phyloP scores from a whole-genome alignment of 2,329 filamentous ascomycete genomes.

The Stachybotrys echinatus region DNA sequence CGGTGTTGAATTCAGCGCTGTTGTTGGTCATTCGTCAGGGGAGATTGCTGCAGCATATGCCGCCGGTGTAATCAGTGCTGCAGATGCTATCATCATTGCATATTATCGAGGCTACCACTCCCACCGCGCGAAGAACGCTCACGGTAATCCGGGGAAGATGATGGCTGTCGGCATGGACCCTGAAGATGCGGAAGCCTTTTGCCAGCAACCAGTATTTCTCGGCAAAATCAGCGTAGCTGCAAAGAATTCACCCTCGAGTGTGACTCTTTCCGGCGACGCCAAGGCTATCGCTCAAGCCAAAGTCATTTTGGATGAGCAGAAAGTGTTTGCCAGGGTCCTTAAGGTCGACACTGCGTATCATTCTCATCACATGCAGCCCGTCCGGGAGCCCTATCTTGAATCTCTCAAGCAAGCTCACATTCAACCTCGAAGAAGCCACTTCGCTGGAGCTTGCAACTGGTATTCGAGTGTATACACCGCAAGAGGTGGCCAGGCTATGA shows the following conservation, averaged over 20 bases:
- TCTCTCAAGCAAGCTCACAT: background rate
- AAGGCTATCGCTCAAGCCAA: slow-evolving; percentile 9
- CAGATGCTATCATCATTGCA: slow-evolving; percentile 16
- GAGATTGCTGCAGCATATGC: slow-evolving; percentile 47
- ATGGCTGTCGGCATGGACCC: slow-evolving; percentile 12
- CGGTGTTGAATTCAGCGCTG: slow-evolving; percentile 24
- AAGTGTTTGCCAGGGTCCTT: slow-evolving; percentile 9
- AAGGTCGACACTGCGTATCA: slow-evolving; percentile 15
- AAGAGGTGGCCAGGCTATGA: slow-evolving; percentile 1
- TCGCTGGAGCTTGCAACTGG: slow-evolving; percentile 7
- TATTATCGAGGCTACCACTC: slow-evolving; percentile 11
- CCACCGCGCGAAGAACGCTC: slow-evolving; percentile 3
- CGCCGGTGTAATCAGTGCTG: slow-evolving; percentile 29
- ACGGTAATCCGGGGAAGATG: slow-evolving; percentile 11
- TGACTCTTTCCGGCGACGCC: slow-evolving; percentile 14
- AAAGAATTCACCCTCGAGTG: slow-evolving; percentile 15
- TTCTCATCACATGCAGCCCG: slow-evolving; percentile 10
- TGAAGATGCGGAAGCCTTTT: slow-evolving; percentile 10
- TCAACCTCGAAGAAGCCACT: slow-evolving; percentile 1
- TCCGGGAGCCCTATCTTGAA: slow-evolving; percentile 1
- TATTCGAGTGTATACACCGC: slow-evolving; percentile 9
- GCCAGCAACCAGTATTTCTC: slow-evolving; percentile 7
- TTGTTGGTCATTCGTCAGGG: slow-evolving; percentile 43
- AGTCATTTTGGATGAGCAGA: slow-evolving; percentile 9
- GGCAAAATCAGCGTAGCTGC: slow-evolving; percentile 17